Base-by-base conservation (phyloP, 495 filamentous ascomycete species). In the Pyronema omphalodes region DNA sequence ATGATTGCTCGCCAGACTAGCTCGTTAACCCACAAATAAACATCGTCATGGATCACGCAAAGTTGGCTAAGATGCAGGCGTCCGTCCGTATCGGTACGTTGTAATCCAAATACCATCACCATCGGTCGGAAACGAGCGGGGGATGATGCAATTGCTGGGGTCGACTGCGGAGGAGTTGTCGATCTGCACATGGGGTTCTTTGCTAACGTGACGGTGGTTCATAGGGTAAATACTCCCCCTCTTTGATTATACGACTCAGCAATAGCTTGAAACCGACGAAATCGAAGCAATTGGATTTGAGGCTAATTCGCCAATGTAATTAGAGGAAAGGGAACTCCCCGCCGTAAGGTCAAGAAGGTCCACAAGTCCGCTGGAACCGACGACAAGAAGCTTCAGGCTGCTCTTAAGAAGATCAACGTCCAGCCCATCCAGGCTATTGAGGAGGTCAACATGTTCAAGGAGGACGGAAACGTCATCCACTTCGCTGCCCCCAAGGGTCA, bases 371-470 rank as follows among this genome's bases (percentile, higher is more conserved):
- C 83, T 59, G 83, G 80, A 69, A 86, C 81, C 67, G 91, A 98
- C 69, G 91, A 98, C 81, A 96, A 95, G 82, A 98, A 98, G 79
- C 85, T 98, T 37, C 91, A 98, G 74, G 78, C 83, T 41, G 74
- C 87, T 53, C 74, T 93, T 39, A 94, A 93, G 81, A 94, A 94
- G 78, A 78, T 94, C 70, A 91, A 87, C 71, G 85, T 88, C 52
- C 87, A 91, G 75, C 87, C 91, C 65, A 94, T 98, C 73, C 88
- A 94, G 76, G 86, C 82, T 54, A 96, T 98, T 63, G 91, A 98
- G 79, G 91, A 98, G 75, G 91, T 98, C 67, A 98, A 98, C 80
- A 98, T 96, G 93, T 96, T 96, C 81, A 98, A 96, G 80, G 82
- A 84, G 70, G 91, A 98, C 66, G 91, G 91, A 64, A 98, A 98